Base-by-base conservation (phyloP, 768 basidiomycete species). In the Tubosaeta sp. region DNA sequence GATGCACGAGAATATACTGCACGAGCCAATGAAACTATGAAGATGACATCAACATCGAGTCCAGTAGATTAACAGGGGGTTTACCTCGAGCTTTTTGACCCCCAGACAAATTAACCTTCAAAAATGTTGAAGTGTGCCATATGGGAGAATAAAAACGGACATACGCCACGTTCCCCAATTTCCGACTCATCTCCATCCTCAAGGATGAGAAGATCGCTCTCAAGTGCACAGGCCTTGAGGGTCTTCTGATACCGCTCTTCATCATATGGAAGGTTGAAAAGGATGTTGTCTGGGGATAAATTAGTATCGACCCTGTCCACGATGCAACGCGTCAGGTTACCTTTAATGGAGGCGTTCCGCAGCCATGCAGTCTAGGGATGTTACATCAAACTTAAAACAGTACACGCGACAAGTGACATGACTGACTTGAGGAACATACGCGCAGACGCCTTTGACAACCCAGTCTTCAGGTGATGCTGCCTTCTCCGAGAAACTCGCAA, bases 1-100 rank as follows among this genome's bases (percentile, higher is more conserved):
- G 86, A 88, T 3, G 92, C 91, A 6, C 92, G 79, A 53, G 90
- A 92, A 69, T 97, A 95, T 22, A 97, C 85, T 8, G 93, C 92
- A 38, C 94, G 85, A 26, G 91, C 87, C 17, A 89, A 72, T 1
- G 83, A 85, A 17, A 89, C 85, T 84, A 46, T 0, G 29, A 17
- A 10, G 22, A 51, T 38, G 19, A 32, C n/a, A 49, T 59, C n/a
- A 55, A 48, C 14, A 11, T 16, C 7, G 2, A 34, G 22, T 14
- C 25, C 1, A 17, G 22, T 5, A 19, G 2, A 2, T 49, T 13
- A 17, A 34, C 8, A 46, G 27, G 6, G 11, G n/a, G 17, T 64
- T 50, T 49, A 84, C 85, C 81, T 73, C 83, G 72, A 50, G 84
- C 83, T 55, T 85, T 85, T 60, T 85, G 84, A 41, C 84, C 84